Conservation (phyloP, 2,329 filamentous ascomycete species). For the Ophiostoma australiae region DNA sequence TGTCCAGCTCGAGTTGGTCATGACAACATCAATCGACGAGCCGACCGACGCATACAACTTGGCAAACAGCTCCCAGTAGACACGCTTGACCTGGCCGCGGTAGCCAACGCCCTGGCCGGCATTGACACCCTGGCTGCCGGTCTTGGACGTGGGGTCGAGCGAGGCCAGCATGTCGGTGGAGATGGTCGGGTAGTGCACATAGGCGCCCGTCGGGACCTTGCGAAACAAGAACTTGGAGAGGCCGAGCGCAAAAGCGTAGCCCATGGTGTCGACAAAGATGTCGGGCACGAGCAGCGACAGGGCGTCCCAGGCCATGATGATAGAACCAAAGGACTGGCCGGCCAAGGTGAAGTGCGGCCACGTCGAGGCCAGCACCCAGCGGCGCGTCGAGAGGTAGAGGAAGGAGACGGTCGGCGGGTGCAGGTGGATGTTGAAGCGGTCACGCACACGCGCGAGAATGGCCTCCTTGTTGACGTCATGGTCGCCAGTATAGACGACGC, state of each 20-base stretch:
- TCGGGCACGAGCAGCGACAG: conserved; percentile 90
- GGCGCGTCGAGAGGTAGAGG: conserved; percentile 82
- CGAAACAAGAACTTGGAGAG: conserved; percentile 79
- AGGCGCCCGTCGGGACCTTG: conserved; percentile 76
- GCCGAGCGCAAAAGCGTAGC: conserved; percentile 85
- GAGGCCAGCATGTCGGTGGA: conserved; percentile 95
- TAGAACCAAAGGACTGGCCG: conserved; percentile 86
- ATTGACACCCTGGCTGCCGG: conserved; percentile 68
- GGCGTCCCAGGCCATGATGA: conserved; percentile 85
- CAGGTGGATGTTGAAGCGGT: conserved; percentile 87
- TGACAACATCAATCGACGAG: conserved; percentile 80
- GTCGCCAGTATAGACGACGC: conserved; percentile 92
- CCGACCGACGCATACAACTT: conserved; percentile 77
- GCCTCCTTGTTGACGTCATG: conserved; percentile 76
- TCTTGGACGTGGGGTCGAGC: conserved; percentile 58
- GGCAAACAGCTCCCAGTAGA: conserved; percentile 86
- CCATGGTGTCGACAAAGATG: conserved; percentile 96
- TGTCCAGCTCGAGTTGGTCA: conserved; percentile 98
- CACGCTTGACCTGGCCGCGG: conserved; percentile 65
- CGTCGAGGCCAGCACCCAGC: conserved; percentile 78
- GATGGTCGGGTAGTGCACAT: conserved; percentile 97
- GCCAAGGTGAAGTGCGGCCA: conserved; percentile 91
- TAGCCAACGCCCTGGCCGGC: conserved; percentile 72
- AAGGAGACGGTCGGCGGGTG: conserved; percentile 79
- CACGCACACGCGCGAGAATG: conserved; percentile 73